phyloP scores from a whole-genome alignment of 352 stramenopile species.

The Phytophthora sp. region DNA sequence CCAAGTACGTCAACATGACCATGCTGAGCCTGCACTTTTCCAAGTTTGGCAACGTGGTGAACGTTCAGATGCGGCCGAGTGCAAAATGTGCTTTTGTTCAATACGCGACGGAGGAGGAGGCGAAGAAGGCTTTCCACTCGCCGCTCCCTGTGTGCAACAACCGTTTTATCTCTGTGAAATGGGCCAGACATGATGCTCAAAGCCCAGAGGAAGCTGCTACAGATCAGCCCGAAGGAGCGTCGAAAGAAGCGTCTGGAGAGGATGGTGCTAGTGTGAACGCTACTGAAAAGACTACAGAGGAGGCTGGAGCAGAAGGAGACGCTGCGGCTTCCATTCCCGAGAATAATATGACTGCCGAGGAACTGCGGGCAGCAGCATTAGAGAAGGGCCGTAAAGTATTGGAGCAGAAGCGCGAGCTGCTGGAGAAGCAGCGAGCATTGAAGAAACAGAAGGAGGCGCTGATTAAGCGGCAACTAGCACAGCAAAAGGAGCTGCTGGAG shows the following conservation, averaged over 20 bases:
- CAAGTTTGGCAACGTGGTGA: slow-evolving; percentile 90
- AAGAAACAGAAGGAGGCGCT: slow-evolving; percentile 87
- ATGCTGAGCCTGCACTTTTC: slow-evolving; percentile 88
- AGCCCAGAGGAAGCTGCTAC: slow-evolving; percentile 56
- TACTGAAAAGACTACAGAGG: slow-evolving; percentile 21
- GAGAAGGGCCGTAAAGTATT: slow-evolving; percentile 84
- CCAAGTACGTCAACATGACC: slow-evolving; percentile 91
- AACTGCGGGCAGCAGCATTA: slow-evolving; percentile 71
- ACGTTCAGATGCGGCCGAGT: slow-evolving; percentile 87
- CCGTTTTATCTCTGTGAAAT: slow-evolving; percentile 90
- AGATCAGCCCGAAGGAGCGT: slow-evolving; percentile 41
- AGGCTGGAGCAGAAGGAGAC: slow-evolving; percentile 24
- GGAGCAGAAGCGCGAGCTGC: slow-evolving; percentile 86
- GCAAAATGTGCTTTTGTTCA: slow-evolving; percentile 87
- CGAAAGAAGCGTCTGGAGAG: slow-evolving; percentile 35
- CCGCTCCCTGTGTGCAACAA: slow-evolving; percentile 91
- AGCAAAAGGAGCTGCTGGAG: slow-evolving; percentile 85
- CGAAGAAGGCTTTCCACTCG: slow-evolving; percentile 88
- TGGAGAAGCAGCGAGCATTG: slow-evolving; percentile 84
- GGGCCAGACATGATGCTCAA: slow-evolving; percentile 82
- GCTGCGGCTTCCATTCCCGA: slow-evolving; percentile 27
- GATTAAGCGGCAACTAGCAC: slow-evolving; percentile 79
- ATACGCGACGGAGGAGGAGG: slow-evolving; percentile 82
- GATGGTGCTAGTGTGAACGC: slow-evolving; percentile 10
- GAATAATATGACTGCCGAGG: slow-evolving; percentile 76